A percentile compares a stretch with the other conserved stretches of the same genome.
phyloP scores from a whole-genome alignment of 805 yeast genomes.

The Monosporozyma aerobia region DNA sequence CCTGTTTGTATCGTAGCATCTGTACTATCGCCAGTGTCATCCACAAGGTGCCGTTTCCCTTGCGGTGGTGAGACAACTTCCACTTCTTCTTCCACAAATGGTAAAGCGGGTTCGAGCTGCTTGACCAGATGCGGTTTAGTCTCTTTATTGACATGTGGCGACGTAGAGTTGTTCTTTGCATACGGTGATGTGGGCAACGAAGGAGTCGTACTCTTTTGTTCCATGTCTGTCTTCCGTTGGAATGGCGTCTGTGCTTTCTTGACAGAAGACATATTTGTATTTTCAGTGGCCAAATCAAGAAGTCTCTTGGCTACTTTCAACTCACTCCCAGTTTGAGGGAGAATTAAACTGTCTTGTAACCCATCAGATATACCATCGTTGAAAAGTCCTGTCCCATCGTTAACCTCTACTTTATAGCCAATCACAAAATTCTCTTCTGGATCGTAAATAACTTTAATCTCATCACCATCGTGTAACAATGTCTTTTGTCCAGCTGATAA shows the following conservation, averaged over 20 bases:
- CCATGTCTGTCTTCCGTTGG: neutral
- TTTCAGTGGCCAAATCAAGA: neutral
- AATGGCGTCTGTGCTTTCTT: neutral
- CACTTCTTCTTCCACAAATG: neutral
- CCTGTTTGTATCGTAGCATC: slow-evolving; percentile 11
- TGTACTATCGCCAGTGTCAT: neutral
- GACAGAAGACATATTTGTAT: neutral
- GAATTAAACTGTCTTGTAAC: slow-evolving; percentile 10
- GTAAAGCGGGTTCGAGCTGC: neutral
- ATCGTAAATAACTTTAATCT: slow-evolving; percentile 58
- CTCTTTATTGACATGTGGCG: neutral
- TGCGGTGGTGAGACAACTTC: neutral
- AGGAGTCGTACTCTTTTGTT: neutral
- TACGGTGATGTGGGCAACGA: neutral
- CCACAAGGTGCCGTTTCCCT: neutral
- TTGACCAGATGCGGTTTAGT: too few relatives aligned
- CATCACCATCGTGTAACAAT: slow-evolving; percentile 56
- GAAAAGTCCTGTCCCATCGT: slow-evolving; percentile 57
- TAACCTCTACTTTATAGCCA: slow-evolving; percentile 44
- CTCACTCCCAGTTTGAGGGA: slow-evolving; percentile 22
- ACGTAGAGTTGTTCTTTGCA: too few relatives aligned
- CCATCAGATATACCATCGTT: slow-evolving; percentile 35
- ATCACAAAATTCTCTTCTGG: slow-evolving; percentile 36
- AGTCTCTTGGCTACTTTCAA: slow-evolving; percentile 9
- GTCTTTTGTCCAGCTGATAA: slow-evolving; percentile 57